Evolutionary conservation across 305 asterid genomes (phyloP).

Genomic region (Fraxinus ornus): DNA sequence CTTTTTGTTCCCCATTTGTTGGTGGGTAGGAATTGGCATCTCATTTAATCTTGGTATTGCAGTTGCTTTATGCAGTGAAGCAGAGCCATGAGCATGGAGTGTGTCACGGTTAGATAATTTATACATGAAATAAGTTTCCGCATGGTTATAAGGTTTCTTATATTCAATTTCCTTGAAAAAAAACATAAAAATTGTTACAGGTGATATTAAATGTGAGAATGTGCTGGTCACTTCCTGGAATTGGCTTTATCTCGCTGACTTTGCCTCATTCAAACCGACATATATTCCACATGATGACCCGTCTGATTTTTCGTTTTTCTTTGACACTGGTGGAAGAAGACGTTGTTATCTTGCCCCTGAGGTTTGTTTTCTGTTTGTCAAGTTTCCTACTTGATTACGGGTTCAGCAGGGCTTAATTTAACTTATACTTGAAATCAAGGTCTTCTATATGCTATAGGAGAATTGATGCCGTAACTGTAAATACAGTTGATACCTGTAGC

Average conservation of each 20-base stretch:
- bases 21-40: constrained; percentile 22
- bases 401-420: background rate
- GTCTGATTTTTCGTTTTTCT: constrained; percentile 97
- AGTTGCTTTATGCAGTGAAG: constrained; percentile 95
- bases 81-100: constrained; percentile 93
- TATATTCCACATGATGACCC: constrained; percentile 95
- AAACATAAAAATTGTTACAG: constrained; percentile 46
- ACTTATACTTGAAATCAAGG: constrained; percentile 7
- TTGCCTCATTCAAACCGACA: constrained; percentile 92
- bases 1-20: constrained; percentile 18
- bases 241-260: constrained; percentile 92
- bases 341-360: constrained; percentile 98
- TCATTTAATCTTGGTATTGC: constrained; percentile 38
- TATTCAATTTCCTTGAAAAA: constrained; percentile 18
- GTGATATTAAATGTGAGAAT: constrained; percentile 97
- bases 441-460: background rate
- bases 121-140: background rate
- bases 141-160: constrained; percentile 7
- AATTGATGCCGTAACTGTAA: background rate
- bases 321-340: constrained; percentile 97
- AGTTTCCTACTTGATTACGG: background rate
- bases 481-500: constrained; percentile 6
- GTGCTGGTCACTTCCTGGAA: constrained; percentile 95
- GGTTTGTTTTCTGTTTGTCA: constrained; percentile 46
- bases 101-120: constrained; percentile 77